A percentile compares a stretch with the other conserved stretches of the same genome.
Conservation (phyloP, 495 filamentous ascomycete genomes). For the Parathielavia appendiculata region DNA sequence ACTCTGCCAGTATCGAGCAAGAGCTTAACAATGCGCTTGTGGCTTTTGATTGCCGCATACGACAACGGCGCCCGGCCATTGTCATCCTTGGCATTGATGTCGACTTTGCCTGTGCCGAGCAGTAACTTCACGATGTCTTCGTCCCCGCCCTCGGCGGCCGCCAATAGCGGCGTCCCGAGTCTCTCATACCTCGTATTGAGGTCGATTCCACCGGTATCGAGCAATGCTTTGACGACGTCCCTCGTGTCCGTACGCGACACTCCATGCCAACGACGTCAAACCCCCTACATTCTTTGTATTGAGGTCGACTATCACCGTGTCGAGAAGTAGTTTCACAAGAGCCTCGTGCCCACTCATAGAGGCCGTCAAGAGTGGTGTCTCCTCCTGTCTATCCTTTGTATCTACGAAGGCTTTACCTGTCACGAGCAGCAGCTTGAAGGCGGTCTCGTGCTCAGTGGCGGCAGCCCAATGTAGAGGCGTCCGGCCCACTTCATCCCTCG, state of each 20-base stretch:
- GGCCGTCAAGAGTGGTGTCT: too few species aligned
- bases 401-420: not conserved
- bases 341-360: too few species aligned
- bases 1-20: not conserved
- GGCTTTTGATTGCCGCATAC: slow-evolving; percentile 1
- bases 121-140: slow-evolving; percentile 1
- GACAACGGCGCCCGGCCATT: slow-evolving; percentile 1
- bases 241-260: too few species aligned
- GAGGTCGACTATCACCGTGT: not conserved
- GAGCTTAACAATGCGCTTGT: slow-evolving; percentile 1
- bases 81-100: slow-evolving; percentile 6
- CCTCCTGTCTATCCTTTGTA: too few species aligned
- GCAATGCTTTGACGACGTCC: too few species aligned
- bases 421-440: not conserved
- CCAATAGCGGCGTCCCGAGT: slow-evolving; percentile 9
- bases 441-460: not conserved
- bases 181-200: not conserved
- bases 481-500: not conserved
- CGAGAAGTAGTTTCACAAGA: too few species aligned
- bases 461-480: slow-evolving; percentile 10
- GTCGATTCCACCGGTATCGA: not conserved
- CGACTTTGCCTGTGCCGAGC: slow-evolving; percentile 5
- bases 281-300: slow-evolving; percentile 1
- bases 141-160: slow-evolving; percentile 3
- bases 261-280: too few species aligned